Evolutionary conservation across 2,329 filamentous ascomycete genomes (phyloP).

Genomic region (Sarocladium strictum): DNA sequence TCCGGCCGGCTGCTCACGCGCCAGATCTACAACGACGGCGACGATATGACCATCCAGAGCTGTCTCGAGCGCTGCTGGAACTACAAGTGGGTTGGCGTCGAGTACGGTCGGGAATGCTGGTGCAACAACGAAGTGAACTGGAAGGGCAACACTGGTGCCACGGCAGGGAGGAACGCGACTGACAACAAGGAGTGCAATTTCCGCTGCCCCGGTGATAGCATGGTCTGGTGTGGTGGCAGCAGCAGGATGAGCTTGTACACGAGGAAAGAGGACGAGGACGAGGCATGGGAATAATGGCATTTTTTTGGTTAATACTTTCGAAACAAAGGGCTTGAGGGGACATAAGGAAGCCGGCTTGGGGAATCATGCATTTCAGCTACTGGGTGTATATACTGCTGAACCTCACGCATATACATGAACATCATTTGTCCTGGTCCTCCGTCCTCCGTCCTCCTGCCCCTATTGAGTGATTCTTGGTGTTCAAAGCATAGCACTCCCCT

Average conservation of each 20-base stretch:
- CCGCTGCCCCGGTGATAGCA: constrained; percentile 26
- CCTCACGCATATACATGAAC: not conserved
- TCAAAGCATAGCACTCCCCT: no score
- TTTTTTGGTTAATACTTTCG: no score
- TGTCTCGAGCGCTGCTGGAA: constrained; percentile 27
- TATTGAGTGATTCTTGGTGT: no score
- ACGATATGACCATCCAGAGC: constrained; percentile 26
- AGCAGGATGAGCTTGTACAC: constrained; percentile 26
- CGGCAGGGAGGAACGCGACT: constrained; percentile 23
- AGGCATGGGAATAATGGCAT: not conserved
- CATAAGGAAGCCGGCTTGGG: not conserved
- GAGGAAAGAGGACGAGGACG: constrained; percentile 10
- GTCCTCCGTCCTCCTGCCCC: no score
- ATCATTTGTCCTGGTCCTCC: not conserved
- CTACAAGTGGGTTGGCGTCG: constrained; percentile 29
- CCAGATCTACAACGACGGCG: constrained; percentile 23
- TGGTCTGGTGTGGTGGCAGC: constrained; percentile 25
- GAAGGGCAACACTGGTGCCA: constrained; percentile 16
- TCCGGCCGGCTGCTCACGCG: constrained; percentile 23
- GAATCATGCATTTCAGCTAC: not conserved
- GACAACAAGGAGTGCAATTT: constrained; percentile 23
- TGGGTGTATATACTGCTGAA: not conserved
- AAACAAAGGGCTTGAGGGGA: not conserved
- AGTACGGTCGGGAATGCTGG: constrained; percentile 33
- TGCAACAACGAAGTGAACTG: constrained; percentile 27